phyloP scores from a whole-genome alignment of 257 asterid species.

The Penstemon eatonii region DNA sequence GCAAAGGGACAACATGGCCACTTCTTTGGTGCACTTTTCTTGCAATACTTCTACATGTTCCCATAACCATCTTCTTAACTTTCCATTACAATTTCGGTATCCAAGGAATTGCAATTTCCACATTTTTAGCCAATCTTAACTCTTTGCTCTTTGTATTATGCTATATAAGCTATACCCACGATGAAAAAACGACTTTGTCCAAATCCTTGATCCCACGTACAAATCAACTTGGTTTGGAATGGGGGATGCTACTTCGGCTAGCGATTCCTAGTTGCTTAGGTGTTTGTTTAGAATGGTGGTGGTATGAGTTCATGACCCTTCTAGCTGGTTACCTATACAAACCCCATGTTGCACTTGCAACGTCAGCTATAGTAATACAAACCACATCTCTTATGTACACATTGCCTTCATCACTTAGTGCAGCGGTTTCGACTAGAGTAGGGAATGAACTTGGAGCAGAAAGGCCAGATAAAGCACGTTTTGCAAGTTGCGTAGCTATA shows the following conservation, averaged over 20 bases:
- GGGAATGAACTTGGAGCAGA: conserved; percentile 95
- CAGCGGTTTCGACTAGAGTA: conserved; percentile 80
- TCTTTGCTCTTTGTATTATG: conserved; percentile 55
- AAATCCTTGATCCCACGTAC: conserved; percentile 35
- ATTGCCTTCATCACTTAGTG: conserved; percentile 84
- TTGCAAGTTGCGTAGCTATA: conserved; percentile 66
- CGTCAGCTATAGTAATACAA: conserved; percentile 91
- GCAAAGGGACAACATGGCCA: conserved; percentile 86
- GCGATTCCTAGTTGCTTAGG: conserved; percentile 78
- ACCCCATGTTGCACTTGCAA: conserved; percentile 79
- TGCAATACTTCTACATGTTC: conserved; percentile 66
- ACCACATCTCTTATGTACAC: conserved; percentile 97
- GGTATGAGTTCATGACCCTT: conserved; percentile 93
- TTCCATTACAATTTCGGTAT: conserved; percentile 70
- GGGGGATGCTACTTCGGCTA: conserved; percentile 66
- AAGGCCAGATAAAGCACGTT: conserved; percentile 65
- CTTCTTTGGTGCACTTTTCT: conserved; percentile 76
- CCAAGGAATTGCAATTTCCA: conserved; percentile 73
- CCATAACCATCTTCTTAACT: conserved; percentile 69
- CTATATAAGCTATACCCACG: conserved; percentile 41
- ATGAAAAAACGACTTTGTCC: conserved; percentile 31
- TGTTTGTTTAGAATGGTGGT: conserved; percentile 97
- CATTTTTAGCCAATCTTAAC: conserved; percentile 57
- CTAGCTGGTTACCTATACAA: conserved; percentile 78
- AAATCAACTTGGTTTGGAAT: conserved; percentile 46